Evolutionary conservation across 73 alveolate species (phyloP).

Genomic region (Paramecium caudatum): DNA sequence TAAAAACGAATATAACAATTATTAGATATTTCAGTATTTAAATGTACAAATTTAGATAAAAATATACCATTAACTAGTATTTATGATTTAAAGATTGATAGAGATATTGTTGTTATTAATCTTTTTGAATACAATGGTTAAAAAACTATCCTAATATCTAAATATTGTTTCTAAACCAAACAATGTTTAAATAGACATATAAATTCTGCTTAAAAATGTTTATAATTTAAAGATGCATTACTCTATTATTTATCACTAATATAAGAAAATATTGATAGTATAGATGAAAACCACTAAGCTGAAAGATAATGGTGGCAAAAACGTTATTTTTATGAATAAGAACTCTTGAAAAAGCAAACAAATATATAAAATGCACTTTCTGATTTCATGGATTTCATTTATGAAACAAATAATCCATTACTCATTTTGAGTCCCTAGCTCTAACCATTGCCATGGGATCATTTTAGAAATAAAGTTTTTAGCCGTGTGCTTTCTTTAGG

Average conservation of each 20-base stretch:
- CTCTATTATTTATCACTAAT: conserved; percentile 10
- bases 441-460: conserved; percentile 52
- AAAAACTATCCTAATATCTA: conserved; percentile 16
- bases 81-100: not conserved
- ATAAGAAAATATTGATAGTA: conserved; percentile 40
- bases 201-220: not conserved
- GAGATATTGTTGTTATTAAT: conserved; percentile 8
- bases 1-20: not conserved
- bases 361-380: not conserved
- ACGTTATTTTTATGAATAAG: conserved; percentile 37
- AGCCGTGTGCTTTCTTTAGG: conserved; percentile 49
- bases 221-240: conserved; percentile 59
- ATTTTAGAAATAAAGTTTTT: conserved; percentile 19
- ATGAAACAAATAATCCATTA: conserved; percentile 18
- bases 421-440: conserved; percentile 53
- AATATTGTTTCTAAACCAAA: not conserved
- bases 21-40: not conserved
- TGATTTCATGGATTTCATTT: not conserved
- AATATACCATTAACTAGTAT: not conserved
- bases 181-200: conserved; percentile 7
- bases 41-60: not conserved
- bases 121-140: conserved; percentile 50
- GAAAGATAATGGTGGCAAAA: conserved; percentile 48
- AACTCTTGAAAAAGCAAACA: conserved; percentile 3
- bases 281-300: not conserved